These are phyloP conservation scores for Angophora floribunda DNA, from an alignment of 345 rosid genomes.

Conservation along the genomic window DNA sequence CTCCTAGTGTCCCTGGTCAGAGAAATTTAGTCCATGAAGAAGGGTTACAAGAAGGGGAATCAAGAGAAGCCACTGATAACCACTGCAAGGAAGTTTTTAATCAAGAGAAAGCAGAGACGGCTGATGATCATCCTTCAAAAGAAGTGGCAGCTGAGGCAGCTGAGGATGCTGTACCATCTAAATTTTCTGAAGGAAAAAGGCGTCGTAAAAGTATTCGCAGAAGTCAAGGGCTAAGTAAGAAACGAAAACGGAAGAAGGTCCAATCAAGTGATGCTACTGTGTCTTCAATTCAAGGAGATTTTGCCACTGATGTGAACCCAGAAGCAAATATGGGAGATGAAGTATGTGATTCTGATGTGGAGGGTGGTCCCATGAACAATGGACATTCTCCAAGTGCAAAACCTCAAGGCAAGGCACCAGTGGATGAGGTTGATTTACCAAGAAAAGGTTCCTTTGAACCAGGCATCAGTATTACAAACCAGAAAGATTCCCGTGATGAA, in stretches of 20 bases:
- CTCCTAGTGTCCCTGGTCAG: not conserved
- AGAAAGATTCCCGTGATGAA: not conserved
- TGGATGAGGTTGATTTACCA: not conserved
- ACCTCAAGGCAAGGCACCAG: not conserved
- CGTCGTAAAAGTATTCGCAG: not conserved
- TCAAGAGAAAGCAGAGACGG: not conserved
- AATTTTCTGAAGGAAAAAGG: not conserved
- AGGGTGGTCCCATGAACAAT: not conserved
- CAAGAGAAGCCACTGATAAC: not conserved
- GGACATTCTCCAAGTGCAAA: not conserved
- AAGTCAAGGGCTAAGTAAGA: not conserved
- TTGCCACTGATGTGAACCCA: not conserved
- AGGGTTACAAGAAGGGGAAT: not conserved
- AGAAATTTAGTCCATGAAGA: not conserved
- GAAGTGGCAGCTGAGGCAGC: not conserved
- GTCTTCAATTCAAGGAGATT: not conserved
- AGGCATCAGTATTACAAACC: not conserved
- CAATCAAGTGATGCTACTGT: not conserved
- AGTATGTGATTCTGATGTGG: conserved; percentile 3
- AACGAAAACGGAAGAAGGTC: not conserved
- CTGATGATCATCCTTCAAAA: not conserved
- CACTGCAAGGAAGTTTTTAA: not conserved
- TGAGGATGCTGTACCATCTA: not conserved
- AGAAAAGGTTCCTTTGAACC: not conserved
- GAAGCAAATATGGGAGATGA: not conserved